phyloP scores from a whole-genome alignment of 2,329 filamentous ascomycete species.

The Gnomoniopsis smithogilvyi region DNA sequence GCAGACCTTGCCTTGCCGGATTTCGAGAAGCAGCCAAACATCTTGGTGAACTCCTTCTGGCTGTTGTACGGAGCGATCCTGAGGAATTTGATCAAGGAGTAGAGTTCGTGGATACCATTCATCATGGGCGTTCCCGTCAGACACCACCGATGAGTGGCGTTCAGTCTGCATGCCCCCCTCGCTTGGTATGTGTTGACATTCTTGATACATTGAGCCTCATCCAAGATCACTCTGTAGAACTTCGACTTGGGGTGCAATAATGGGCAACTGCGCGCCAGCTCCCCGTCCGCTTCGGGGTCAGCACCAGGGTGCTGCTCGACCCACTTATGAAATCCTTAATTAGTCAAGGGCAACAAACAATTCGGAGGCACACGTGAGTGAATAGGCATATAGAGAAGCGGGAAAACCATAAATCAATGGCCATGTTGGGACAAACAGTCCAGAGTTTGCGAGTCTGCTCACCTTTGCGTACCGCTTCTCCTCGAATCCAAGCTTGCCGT shows the following conservation, averaged over 20 bases:
- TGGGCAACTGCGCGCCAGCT: slow-evolving; percentile 41
- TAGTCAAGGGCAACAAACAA: neutral
- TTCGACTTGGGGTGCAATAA: slow-evolving; percentile 57
- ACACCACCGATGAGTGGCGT: slow-evolving; percentile 65
- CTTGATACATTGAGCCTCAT: slow-evolving; percentile 81
- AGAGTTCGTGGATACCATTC: slow-evolving; percentile 78
- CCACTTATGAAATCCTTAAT: slow-evolving; percentile 28
- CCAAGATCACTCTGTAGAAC: slow-evolving; percentile 71
- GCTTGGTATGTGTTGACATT: slow-evolving; percentile 64
- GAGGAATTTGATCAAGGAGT: slow-evolving; percentile 73
- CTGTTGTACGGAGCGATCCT: slow-evolving; percentile 71
- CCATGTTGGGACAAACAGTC: neutral
- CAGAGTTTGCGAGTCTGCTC: neutral
- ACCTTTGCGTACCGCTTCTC: slow-evolving; percentile 54
- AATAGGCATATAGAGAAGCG: neutral
- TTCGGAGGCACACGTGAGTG: neutral
- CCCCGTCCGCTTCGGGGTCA: slow-evolving; percentile 29
- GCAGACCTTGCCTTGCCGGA: slow-evolving; percentile 24
- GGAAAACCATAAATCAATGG: neutral
- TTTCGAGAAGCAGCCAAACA: slow-evolving; percentile 34
- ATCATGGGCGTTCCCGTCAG: slow-evolving; percentile 86
- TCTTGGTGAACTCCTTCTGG: slow-evolving; percentile 56
- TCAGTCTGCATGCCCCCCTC: slow-evolving; percentile 55
- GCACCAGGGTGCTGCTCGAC: slow-evolving; percentile 44
- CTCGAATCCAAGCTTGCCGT: slow-evolving; percentile 67